Percentiles rank a stretch among this genome's conserved stretches.
Evolutionary conservation across 305 asterid genomes (phyloP).

Genomic region (Rubia tinctorum): DNA sequence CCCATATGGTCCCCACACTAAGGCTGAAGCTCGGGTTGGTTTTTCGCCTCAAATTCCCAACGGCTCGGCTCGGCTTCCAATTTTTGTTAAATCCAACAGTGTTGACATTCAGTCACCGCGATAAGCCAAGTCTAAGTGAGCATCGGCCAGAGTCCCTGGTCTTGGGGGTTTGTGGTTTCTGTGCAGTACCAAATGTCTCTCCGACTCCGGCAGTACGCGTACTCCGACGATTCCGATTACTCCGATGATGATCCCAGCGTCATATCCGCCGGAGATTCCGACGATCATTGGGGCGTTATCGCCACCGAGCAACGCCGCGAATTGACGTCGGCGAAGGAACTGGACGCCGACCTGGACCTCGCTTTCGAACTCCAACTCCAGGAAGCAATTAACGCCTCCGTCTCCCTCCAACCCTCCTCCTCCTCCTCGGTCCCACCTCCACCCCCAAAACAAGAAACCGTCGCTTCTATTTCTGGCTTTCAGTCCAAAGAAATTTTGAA

Average conservation of each 20-base stretch:
- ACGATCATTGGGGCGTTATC: constrained; percentile 31
- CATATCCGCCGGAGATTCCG: constrained; percentile 1
- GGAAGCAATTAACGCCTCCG: constrained; percentile 70
- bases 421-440: constrained; percentile 20
- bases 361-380: constrained; percentile 74
- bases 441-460: constrained; percentile 17
- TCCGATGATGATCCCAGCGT: background rate
- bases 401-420: constrained; percentile 36
- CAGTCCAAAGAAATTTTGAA: constrained; percentile 39
- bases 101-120: no score
- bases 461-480: constrained; percentile 18
- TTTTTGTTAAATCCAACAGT: no score
- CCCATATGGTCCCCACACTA: no score
- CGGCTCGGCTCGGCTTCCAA: no score
- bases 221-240: background rate
- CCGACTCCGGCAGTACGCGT: background rate
- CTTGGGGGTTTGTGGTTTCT: background rate
- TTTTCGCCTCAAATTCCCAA: no score
- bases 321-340: constrained; percentile 42
- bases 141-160: no score
- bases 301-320: constrained; percentile 59
- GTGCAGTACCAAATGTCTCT: background rate
- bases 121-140: no score
- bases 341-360: constrained; percentile 54
- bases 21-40: no score